Base-by-base conservation (phyloP, 2,329 filamentous ascomycete genomes). In the Fusarium falciforme region DNA sequence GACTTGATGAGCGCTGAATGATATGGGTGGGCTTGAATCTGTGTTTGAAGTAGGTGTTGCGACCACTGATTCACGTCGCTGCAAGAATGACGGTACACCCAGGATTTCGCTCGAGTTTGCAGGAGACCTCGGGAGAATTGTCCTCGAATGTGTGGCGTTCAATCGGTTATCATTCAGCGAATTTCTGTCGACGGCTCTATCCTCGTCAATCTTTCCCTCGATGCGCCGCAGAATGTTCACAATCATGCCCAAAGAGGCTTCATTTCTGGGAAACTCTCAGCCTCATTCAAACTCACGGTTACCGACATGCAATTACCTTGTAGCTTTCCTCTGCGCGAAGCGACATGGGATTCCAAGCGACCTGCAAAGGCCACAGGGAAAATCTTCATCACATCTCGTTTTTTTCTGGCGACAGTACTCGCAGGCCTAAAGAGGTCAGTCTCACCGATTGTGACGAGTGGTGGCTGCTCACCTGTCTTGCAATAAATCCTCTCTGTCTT, bases 351-450 rank as follows among this genome's bases (percentile, higher is more conserved):
- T 38, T 0, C 72, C 72, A 0, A 74, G 66, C 0, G 72, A 74
- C 2, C 55, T 69, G 4, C 72, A 74, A 3, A 75, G 49, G 0
- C 72, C 72, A 9, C 72, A 74, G 1, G 72, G 72, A 2, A 74
- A 75, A 22, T 74, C 72, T 44, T 74, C 72, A 22, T 74, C 72
- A 8, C 72, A 74, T 60, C 72, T 49, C 9, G 72, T 74, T 25
- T 74, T 74, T 57, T 74, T 74, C 29, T 73, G 72, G 0, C 72
- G 72, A 8, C 72, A 74, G 8, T 74, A 73, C 61, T 74, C 72
- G 2, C 72, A 74, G n/a, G 72, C 72, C 72, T 74, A 22, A 16
- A n/a, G 9, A 6, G 22, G 33, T 42, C 16, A 64, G 27, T 10
- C 31, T 4, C 22, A 5, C 14, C 1, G 4, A 27, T 0, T n/a